Percentiles rank a stretch among this genome's conserved stretches.
Evolutionary conservation across 2,329 filamentous ascomycete species (phyloP).

Genomic region (Alternaria gansuensis): DNA sequence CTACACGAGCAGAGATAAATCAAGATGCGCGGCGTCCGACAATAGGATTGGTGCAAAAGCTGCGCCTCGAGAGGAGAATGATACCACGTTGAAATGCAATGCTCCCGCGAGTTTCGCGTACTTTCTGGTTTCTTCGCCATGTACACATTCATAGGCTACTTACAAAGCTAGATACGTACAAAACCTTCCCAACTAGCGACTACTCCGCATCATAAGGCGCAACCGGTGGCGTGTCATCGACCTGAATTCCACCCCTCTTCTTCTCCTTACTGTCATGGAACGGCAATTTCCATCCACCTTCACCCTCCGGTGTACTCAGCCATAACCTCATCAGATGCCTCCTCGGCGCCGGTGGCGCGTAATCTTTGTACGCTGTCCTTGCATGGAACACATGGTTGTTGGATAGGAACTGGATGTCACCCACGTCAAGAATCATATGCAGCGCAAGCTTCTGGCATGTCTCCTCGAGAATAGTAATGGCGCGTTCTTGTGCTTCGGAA

Average conservation of each 20-base stretch:
- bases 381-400: slow-evolving; percentile 85
- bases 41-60: slow-evolving; percentile 27
- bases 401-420: slow-evolving; percentile 86
- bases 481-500: slow-evolving; percentile 72
- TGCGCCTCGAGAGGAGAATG: slow-evolving; percentile 35
- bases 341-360: slow-evolving; percentile 72
- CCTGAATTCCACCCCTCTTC: slow-evolving; percentile 89
- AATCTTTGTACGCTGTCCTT: slow-evolving; percentile 79
- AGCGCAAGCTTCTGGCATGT: slow-evolving; percentile 76
- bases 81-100: slow-evolving; percentile 35
- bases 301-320: slow-evolving; percentile 80
- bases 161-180: slow-evolving; percentile 1
- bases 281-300: slow-evolving; percentile 86
- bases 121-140: slow-evolving; percentile 1
- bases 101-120: neutral
- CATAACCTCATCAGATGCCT: slow-evolving; percentile 85
- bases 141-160: slow-evolving; percentile 2
- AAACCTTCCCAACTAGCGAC: neutral
- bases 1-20: slow-evolving; percentile 15
- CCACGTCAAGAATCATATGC: slow-evolving; percentile 86
- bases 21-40: slow-evolving; percentile 36
- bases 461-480: slow-evolving; percentile 74
- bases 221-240: slow-evolving; percentile 78
- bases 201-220: slow-evolving; percentile 82
- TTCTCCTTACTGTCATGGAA: slow-evolving; percentile 83